A percentile compares a stretch with the other conserved stretches of the same genome.
phyloP scores from a whole-genome alignment of 2,329 filamentous ascomycete species.

The Fusarium sublunatum region DNA sequence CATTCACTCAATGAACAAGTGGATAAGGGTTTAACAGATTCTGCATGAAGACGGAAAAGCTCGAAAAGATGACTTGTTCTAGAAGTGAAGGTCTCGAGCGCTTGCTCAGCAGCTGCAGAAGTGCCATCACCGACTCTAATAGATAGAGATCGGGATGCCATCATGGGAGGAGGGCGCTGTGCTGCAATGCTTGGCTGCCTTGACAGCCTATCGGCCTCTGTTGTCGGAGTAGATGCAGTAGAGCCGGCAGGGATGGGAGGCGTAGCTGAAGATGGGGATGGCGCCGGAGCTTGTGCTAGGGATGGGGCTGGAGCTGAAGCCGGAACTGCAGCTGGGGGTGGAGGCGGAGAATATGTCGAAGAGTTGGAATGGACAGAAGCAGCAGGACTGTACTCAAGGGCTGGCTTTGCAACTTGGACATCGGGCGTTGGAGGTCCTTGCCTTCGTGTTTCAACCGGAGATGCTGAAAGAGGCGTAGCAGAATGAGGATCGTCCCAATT shows the following conservation, averaged over 20 bases:
- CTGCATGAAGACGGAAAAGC: constrained; percentile 81
- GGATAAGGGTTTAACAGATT: constrained; percentile 74
- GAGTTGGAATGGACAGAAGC: constrained; percentile 51
- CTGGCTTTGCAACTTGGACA: constrained; percentile 37
- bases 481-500: constrained; percentile 51
- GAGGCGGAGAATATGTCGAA: constrained; percentile 47
- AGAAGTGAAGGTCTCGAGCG: constrained; percentile 74
- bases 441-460: constrained; percentile 42
- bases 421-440: constrained; percentile 47
- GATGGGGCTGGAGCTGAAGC: constrained; percentile 10
- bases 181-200: constrained; percentile 42
- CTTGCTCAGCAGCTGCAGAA: constrained; percentile 67
- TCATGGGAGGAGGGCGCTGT: constrained; percentile 45
- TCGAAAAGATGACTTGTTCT: constrained; percentile 80
- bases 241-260: constrained; percentile 2
- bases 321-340: constrained; percentile 23
- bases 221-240: constrained; percentile 15
- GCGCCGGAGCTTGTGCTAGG: neutral
- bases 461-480: constrained; percentile 40
- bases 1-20: constrained; percentile 74
- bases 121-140: constrained; percentile 57
- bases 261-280: constrained; percentile 13
- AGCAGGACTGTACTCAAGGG: constrained; percentile 57
- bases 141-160: constrained; percentile 50
- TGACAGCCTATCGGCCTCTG: constrained; percentile 38